Base-by-base conservation (phyloP, 116 monocot genomes). In the Dioscorea cayenensis region DNA sequence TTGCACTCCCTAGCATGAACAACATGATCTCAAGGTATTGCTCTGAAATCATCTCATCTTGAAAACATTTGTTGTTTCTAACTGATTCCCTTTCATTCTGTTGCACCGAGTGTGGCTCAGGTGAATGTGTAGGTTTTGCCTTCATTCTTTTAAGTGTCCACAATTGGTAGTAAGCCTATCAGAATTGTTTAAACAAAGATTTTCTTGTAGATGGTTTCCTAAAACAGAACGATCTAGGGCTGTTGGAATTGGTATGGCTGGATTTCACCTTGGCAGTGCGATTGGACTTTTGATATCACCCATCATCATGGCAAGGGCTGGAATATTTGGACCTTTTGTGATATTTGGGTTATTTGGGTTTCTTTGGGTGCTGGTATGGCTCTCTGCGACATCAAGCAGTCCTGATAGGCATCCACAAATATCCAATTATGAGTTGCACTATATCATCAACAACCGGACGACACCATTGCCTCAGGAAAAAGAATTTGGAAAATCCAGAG, bases 1-100 rank as follows among this genome's bases (percentile, higher is more conserved):
- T 95, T 65, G 95, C 91, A 49, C 88, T 95, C 58, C 95, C 95
- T 65, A 84, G 95, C 75, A 95, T 95, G 95, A 95, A 95, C 81
- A 89, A 95, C 71, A 91, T 95, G 95, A 68, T 95, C 19, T 89
- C 82, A 49, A 95, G 95, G 95, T 95, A 78, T 35, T 63, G 17
- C 6, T 49, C 51, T 13, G 19, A 67, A 27, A 27, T 20, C 19
- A 14, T 29, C 14, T 19, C 14, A 35, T 28, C 3, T 14, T 28
- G 8, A 23, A 60, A 37, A 16, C 32, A 32, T 32, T 32, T 59
- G 25, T 66, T 61, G 25, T 78, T 19, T 13, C 4, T 50, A n/a
- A 19, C 60, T 23, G 6, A 11, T 12, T 27, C 63, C 9, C 1
- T 63, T 63, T 12, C 25, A 11, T 3, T 32, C 27, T 43, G 43